Evolutionary conservation across 23 red algal genomes (phyloP).

Genomic region (Agarophyton chilense): DNA sequence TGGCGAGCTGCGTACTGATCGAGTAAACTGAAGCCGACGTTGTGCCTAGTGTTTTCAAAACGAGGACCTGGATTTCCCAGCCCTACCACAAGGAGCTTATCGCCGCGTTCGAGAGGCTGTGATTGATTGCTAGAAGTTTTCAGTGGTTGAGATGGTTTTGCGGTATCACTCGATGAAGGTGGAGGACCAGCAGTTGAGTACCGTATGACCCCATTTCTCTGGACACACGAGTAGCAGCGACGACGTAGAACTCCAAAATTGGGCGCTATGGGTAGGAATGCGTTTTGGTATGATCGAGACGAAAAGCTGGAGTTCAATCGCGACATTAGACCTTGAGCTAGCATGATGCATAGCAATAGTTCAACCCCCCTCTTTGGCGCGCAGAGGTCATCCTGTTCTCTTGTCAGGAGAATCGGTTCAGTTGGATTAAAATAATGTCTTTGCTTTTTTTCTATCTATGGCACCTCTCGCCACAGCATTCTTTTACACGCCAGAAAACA

Average conservation of each 20-base stretch:
- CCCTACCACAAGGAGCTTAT: constrained; percentile 73
- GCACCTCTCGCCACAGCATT: no score
- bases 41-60: constrained; percentile 88
- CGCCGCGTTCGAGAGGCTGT: constrained; percentile 12
- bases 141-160: neutral
- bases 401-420: no score
- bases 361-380: no score
- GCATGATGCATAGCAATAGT: neutral
- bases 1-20: constrained; percentile 71
- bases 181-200: neutral
- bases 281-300: neutral
- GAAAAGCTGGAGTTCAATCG: neutral
- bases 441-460: no score
- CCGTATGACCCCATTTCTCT: neutral
- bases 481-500: no score
- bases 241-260: neutral
- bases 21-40: constrained; percentile 77
- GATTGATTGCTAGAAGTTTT: neutral
- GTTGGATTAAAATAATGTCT: no score
- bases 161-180: neutral
- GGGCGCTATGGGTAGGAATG: neutral
- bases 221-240: no score
- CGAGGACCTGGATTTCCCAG: constrained; percentile 87
- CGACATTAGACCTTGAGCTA: neutral
- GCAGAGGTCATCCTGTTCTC: no score